phyloP scores from a whole-genome alignment of 2,329 filamentous ascomycete genomes.

The Coccinonectria pachysandricola region DNA sequence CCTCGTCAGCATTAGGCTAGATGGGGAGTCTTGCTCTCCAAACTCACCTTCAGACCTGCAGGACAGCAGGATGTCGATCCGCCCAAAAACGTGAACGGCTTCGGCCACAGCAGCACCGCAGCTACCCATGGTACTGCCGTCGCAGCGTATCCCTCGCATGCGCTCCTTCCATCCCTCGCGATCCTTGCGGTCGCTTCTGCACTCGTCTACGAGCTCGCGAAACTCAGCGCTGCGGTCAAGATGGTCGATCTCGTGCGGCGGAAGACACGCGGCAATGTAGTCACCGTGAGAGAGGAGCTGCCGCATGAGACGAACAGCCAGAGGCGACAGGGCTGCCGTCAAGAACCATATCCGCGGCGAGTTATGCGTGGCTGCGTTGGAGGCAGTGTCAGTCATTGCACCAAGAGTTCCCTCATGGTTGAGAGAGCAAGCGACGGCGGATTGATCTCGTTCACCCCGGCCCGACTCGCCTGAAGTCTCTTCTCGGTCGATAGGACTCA shows the following conservation, averaged over 20 bases:
- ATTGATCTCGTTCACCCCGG: conserved; percentile 3
- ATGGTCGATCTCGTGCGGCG: conserved; percentile 68
- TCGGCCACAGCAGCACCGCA: conserved; percentile 83
- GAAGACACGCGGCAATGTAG: conserved; percentile 75
- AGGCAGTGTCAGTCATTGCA: conserved; percentile 23
- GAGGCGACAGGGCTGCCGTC: conserved; percentile 74
- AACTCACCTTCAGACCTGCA: conserved; percentile 74
- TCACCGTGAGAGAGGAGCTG: conserved; percentile 85
- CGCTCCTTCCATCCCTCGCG: conserved; percentile 73
- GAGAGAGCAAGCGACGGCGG: no score
- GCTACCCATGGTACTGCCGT: conserved; percentile 53
- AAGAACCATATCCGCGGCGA: conserved; percentile 87
- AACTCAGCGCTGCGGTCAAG: conserved; percentile 69
- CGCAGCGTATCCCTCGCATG: conserved; percentile 55
- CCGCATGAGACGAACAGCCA: conserved; percentile 72
- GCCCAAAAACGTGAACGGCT: conserved; percentile 72
- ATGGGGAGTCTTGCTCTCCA: no score
- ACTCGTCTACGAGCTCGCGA: conserved; percentile 64
- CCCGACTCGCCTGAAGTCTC: conserved; percentile 1
- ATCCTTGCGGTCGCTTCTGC: conserved; percentile 50
- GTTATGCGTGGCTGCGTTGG: conserved; percentile 49
- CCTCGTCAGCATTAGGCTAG: no score
- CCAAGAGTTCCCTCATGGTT: conserved; percentile 10
- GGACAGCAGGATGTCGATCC: conserved; percentile 82
- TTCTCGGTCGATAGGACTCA: no score